Evolutionary conservation across 2,329 filamentous ascomycete genomes (phyloP), one percentile per base, ranked within the genome.

Genomic region (Exophiala phaeomuriformis): DNA sequence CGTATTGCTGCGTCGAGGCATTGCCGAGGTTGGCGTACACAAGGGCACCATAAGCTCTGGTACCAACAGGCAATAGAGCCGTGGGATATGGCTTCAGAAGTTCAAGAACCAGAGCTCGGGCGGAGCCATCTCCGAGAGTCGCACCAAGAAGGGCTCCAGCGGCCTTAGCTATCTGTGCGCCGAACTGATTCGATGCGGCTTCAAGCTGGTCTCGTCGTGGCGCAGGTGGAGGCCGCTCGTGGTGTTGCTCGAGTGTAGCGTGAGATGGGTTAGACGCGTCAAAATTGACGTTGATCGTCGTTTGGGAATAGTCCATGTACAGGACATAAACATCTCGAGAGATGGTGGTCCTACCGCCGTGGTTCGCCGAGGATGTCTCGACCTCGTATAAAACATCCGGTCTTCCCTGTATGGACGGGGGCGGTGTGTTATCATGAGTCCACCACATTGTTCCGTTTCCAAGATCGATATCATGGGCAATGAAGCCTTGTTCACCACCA

Each of bases 1-100:
- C 93, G 64, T 86, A 85, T 63, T 94, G 87, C 65, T 88, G 84
- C 3, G 90, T 91, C 4, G 87, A 89, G 1, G 93, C 91, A 67
- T 98, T 98, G 65, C 88, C 93, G 53, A 97, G 80, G 67, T 98
- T 98, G 60, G 88, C 82, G 70, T 98, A 98, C 9, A 98, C 89
- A 28, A 95, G 77, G 3, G 91, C 90, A 56, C 93, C 93, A 67
- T 91, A 98, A 2, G 89, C 82, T 46, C 91, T 86, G 7, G 83
- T 88, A n/a, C 91, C 91, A 4, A 97, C 82, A 0, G 93, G 91
- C 2, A 79, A 75, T 3, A 98, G 79, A 0, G 87, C 90, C 55
- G 87, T 83, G 10, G 78, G 75, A 62, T 90, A 78, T 0, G 86
- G 84, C 36, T 79, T 79, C 47, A 98, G 78, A 4, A 97, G 80